Conservation (phyloP, 1,284 basidiomycete species). For the Cutaneotrichosporon sp. region DNA sequence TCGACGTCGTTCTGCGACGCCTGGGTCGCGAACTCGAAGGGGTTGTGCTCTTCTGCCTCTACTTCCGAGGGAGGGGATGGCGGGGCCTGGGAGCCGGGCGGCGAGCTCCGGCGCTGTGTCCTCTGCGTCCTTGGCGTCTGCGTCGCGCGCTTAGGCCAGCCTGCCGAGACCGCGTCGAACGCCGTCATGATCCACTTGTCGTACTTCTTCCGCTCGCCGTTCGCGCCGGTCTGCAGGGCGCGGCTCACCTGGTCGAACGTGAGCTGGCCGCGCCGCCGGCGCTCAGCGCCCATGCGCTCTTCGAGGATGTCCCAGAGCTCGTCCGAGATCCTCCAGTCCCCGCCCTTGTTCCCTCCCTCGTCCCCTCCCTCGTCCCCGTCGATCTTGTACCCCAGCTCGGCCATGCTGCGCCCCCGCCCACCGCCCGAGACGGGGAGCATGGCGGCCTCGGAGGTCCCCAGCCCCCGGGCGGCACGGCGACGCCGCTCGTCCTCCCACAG, state of each 20-base stretch:
- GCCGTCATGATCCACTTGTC: conserved; percentile 73
- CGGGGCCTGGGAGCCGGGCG: conserved; percentile 20
- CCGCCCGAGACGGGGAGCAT: conserved; percentile 52
- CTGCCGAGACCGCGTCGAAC: conserved; percentile 70
- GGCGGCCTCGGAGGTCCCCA: conserved; percentile 34
- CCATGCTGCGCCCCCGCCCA: conserved; percentile 42
- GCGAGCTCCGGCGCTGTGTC: conserved; percentile 17
- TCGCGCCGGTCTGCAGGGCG: conserved; percentile 30
- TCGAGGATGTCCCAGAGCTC: conserved; percentile 49
- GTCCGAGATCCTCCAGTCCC: conserved; percentile 50
- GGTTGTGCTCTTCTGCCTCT: conserved; percentile 36
- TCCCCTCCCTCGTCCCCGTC: conserved; percentile 32
- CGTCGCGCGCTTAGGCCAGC: conserved; percentile 48
- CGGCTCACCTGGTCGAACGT: conserved; percentile 43
- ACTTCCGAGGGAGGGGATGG: conserved; percentile 31
- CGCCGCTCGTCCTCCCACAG: conserved; percentile 92
- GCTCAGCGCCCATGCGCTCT: conserved; percentile 48
- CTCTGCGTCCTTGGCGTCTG: conserved; percentile 18
- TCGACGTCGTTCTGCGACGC: conserved; percentile 43
- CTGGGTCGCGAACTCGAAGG: conserved; percentile 44
- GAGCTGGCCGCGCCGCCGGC: conserved; percentile 46
- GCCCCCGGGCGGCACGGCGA: conserved; percentile 65
- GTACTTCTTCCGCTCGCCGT: conserved; percentile 46
- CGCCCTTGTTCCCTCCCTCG: conserved; percentile 45
- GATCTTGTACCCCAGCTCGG: conserved; percentile 46